Evolutionary conservation across 169 alveolate species (phyloP).

Genomic region (Besnoitia besnoiti): DNA sequence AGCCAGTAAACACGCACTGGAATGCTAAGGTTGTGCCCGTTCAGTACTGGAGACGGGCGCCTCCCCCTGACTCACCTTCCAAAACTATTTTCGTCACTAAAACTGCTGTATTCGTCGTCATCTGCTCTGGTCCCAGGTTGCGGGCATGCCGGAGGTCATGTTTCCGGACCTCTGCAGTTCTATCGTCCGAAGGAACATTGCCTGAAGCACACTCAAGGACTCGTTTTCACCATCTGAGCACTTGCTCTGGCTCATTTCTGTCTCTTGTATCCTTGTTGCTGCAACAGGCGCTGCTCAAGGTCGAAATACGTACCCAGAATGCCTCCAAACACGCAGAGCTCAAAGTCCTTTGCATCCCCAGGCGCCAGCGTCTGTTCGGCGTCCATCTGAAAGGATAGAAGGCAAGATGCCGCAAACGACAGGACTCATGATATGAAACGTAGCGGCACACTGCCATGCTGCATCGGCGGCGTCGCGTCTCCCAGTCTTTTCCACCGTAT

Average conservation of each 20-base stretch:
- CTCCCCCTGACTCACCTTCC: constrained; percentile 48
- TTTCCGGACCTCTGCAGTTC: constrained; percentile 73
- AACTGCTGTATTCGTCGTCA: constrained; percentile 76
- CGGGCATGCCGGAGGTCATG: constrained; percentile 60
- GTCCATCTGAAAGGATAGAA: constrained; percentile 43
- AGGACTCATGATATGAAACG: too few relatives aligned
- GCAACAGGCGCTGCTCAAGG: background rate
- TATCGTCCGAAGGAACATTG: constrained; percentile 75
- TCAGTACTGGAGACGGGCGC: too few relatives aligned
- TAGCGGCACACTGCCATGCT: too few relatives aligned
- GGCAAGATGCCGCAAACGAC: too few relatives aligned
- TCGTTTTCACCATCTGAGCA: background rate
- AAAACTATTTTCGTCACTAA: constrained; percentile 71
- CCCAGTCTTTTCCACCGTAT: too few relatives aligned
- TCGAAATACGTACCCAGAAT: constrained; percentile 15
- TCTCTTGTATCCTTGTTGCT: too few relatives aligned
- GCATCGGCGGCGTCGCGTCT: too few relatives aligned
- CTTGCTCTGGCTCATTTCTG: background rate
- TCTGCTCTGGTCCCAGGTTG: constrained; percentile 71
- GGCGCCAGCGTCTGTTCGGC: constrained; percentile 54
- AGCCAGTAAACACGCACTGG: too few relatives aligned
- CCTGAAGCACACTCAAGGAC: constrained; percentile 41
- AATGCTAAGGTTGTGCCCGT: too few relatives aligned
- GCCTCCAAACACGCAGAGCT: constrained; percentile 54
- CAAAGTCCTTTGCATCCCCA: constrained; percentile 56